phyloP scores from a whole-genome alignment of 768 basidiomycete species.

The Termitomyces sp. region DNA sequence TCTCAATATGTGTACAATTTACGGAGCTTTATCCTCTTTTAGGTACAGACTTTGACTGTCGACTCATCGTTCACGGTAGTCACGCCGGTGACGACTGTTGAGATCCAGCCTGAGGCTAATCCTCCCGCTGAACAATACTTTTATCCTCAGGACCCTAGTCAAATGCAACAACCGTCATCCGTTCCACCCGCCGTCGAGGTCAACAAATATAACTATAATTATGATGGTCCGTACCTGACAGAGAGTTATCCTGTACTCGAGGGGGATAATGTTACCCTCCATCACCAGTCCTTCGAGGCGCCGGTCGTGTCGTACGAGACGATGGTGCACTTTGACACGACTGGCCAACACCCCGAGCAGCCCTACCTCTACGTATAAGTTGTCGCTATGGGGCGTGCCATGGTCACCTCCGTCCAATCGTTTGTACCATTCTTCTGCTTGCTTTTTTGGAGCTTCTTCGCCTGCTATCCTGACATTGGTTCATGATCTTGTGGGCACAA shows the following conservation, averaged over 20 bases:
- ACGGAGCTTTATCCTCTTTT: not conserved
- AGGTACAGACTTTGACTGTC: slow-evolving; percentile 3
- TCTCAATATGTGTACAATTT: not conserved
- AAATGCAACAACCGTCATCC: slow-evolving; percentile 8
- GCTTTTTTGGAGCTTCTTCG: slow-evolving; percentile 10
- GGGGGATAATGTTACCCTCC: slow-evolving; percentile 11
- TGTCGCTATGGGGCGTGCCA: not conserved
- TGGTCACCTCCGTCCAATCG: slow-evolving; percentile 5
- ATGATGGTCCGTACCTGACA: slow-evolving; percentile 13
- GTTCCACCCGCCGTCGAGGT: slow-evolving; percentile 10
- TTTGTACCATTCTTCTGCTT: slow-evolving; percentile 1
- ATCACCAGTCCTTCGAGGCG: slow-evolving; percentile 16
- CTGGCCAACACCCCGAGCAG: slow-evolving; percentile 11
- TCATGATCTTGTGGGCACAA: not conserved
- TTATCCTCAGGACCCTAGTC: slow-evolving; percentile 13
- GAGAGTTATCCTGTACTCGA: slow-evolving; percentile 20
- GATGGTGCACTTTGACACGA: slow-evolving; percentile 10
- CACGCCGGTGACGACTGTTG: slow-evolving; percentile 5
- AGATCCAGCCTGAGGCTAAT: slow-evolving; percentile 5
- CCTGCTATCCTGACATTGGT: not conserved
- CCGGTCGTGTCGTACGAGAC: slow-evolving; percentile 12
- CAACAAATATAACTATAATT: slow-evolving; percentile 17
- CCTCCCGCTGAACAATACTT: slow-evolving; percentile 16
- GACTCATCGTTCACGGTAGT: slow-evolving; percentile 7
- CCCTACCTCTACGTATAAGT: slow-evolving; percentile 9